phyloP scores from a whole-genome alignment of 352 stramenopile species.

The Pythium sukuiense region DNA sequence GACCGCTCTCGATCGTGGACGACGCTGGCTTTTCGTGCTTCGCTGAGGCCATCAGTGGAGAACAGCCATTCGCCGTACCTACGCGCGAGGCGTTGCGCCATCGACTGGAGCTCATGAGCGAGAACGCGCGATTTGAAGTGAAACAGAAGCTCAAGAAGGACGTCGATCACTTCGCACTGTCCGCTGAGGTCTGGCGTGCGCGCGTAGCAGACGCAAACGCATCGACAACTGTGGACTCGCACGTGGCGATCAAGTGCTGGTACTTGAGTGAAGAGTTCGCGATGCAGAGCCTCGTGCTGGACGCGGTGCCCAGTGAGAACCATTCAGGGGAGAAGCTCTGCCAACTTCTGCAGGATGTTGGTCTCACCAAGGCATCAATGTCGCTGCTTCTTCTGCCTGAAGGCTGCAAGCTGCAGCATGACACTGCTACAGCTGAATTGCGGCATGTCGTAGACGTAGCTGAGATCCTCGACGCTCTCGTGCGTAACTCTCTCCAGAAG shows the following conservation, averaged over 20 bases:
- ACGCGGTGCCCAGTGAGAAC: constrained; percentile 26
- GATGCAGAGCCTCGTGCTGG: constrained; percentile 28
- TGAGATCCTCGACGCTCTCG: constrained; percentile 8
- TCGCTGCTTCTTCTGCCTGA: constrained; percentile 23
- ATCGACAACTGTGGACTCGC: not conserved
- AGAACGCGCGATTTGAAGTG: constrained; percentile 40
- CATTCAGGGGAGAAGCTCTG: constrained; percentile 5
- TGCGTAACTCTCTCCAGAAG: not conserved
- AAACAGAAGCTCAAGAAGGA: constrained; percentile 41
- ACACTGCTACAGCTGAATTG: not conserved
- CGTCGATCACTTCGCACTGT: constrained; percentile 28
- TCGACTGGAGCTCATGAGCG: constrained; percentile 35
- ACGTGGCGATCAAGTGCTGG: constrained; percentile 22
- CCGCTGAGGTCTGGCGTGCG: constrained; percentile 28
- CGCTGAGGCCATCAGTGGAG: constrained; percentile 24
- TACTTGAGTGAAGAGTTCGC: constrained; percentile 37
- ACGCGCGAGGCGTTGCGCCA: constrained; percentile 33
- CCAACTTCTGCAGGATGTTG: constrained; percentile 24
- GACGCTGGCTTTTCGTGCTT: constrained; percentile 38
- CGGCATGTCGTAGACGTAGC: constrained; percentile 27
- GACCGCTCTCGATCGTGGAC: constrained; percentile 34
- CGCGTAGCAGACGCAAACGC: not conserved
- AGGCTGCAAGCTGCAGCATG: constrained; percentile 1
- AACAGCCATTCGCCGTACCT: constrained; percentile 26
- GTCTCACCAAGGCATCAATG: constrained; percentile 23